A percentile compares a stretch with the other conserved stretches of the same genome.
These are phyloP conservation scores for Starmerella etchellsii DNA, from an alignment of 805 yeast species.

Conservation along the genomic window DNA sequence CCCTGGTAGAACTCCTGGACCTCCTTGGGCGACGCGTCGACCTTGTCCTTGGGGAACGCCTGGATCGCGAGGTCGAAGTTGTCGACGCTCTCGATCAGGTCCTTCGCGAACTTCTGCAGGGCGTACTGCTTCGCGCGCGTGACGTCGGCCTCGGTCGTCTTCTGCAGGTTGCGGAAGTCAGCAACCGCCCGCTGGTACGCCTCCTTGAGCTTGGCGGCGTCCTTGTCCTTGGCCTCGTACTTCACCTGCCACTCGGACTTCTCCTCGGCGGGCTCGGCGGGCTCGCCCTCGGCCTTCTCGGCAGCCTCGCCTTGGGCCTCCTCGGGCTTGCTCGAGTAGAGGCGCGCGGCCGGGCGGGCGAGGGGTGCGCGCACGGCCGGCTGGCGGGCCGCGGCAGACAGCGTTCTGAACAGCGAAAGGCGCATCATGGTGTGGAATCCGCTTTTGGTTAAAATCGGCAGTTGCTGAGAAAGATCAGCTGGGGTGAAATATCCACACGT, in stretches of 20 bases:
- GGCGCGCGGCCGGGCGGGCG: background rate
- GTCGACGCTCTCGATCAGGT: constrained; percentile 76
- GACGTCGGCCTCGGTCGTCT: constrained; percentile 73
- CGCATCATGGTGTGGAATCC: background rate
- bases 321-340: constrained; percentile 4
- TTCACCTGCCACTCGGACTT: constrained; percentile 36
- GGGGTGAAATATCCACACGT: no score
- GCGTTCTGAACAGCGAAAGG: background rate
- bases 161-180: constrained; percentile 86
- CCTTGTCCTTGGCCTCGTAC: constrained; percentile 42
- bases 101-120: constrained; percentile 81
- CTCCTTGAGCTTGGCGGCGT: constrained; percentile 70
- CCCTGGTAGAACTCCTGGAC: constrained; percentile 72
- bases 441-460: no score
- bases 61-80: constrained; percentile 82
- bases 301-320: constrained; percentile 18
- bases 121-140: constrained; percentile 85
- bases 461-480: no score
- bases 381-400: background rate
- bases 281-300: constrained; percentile 15
- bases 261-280: constrained; percentile 10
- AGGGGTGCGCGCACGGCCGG: background rate
- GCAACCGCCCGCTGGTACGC: constrained; percentile 73
- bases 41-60: constrained; percentile 34
- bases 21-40: constrained; percentile 31